Base-by-base conservation (phyloP, 108 stramenopile species). In the Skeletonema marinoi region DNA sequence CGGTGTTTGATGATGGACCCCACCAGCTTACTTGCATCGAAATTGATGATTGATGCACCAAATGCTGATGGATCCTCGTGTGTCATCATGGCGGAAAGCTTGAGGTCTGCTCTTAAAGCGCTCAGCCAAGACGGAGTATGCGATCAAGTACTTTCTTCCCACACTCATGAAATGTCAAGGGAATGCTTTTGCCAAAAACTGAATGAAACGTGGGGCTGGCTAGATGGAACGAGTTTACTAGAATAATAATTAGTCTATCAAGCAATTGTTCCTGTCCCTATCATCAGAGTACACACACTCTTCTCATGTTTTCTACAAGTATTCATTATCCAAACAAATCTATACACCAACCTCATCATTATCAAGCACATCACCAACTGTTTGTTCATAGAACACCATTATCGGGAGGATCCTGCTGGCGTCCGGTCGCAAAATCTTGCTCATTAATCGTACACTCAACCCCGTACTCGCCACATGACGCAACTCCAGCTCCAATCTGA, bases 1-100 rank as follows among this genome's bases (percentile, higher is more conserved):
- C 36, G 78, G 17, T 74, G 65, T 32, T 41, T 64, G 58, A 44
- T 69, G n/a, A 74, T 78, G 78, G 78, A 78, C 60, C 78, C 71
- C 1, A 71, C 77, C 7, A 74, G 33, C 35, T 9, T 32, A 7
- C 10, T 70, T 21, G 56, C 70, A 6, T 19, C 70, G 1, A 78
- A 58, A 41, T 33, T 78, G 21, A 35, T 60, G 65, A 42, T 67
- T 21, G 65, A 70, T 29, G 42, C 64, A 11, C 72, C 78, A 4
- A 58, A 73, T 7, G 25, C 41, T 38, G 78, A 78, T 66, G 78
- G 78, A 31, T 51, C 60, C 0, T 73, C 72, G 13, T 73, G 64
- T 42, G 8, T 17, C 0, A 29, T 67, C 31, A 78, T 78, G 78
- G 78, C 72, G 2, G 11, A 71, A 42, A 71, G 70, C 7, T 30